These are phyloP conservation scores for Diaporthe humulicola DNA, from an alignment of 2,329 filamentous ascomycete species.

Conservation along the genomic window DNA sequence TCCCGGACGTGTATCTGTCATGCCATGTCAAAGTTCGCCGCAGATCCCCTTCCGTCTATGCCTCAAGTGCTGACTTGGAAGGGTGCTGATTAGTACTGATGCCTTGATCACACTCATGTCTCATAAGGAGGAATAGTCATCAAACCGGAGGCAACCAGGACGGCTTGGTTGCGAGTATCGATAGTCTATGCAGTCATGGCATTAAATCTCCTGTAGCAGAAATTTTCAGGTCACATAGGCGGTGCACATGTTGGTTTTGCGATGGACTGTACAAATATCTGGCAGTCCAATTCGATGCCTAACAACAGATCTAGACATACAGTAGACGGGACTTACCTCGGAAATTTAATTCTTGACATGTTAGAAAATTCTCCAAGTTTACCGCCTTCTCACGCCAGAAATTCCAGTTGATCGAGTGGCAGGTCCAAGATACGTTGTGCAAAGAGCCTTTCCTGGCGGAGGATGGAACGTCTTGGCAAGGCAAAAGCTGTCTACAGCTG, in stretches of 20 bases:
- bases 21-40: neutral
- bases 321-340: neutral
- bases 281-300: neutral
- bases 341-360: neutral
- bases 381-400: neutral
- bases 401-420: neutral
- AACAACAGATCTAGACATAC: neutral
- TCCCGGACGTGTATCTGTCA: neutral
- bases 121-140: neutral
- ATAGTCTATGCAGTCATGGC: neutral
- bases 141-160: neutral
- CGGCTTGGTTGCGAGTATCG: neutral
- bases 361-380: no score
- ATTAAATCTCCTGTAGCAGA: neutral
- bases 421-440: neutral
- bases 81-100: neutral
- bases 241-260: neutral
- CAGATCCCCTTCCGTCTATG: neutral
- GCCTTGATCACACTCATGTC: neutral
- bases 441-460: no score
- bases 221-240: neutral
- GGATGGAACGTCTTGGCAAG: neutral
- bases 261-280: neutral
- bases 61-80: conserved; percentile 9
- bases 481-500: neutral